Base-by-base conservation (phyloP, 2,329 filamentous ascomycete genomes). In the Paecilomyces dactylethromorphus region DNA sequence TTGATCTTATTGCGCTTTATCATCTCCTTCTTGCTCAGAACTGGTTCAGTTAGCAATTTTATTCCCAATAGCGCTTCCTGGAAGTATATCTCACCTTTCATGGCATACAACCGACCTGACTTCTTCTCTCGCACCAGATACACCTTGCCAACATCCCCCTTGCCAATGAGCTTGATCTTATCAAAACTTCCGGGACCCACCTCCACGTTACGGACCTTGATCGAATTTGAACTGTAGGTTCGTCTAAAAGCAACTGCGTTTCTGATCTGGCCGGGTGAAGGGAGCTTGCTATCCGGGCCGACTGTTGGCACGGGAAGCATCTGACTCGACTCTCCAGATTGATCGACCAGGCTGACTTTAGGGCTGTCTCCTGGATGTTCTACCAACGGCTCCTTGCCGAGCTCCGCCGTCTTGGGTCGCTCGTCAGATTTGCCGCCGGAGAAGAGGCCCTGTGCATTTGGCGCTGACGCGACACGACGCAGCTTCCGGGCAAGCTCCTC, bases 1-100 rank as follows among this genome's bases (percentile, higher is more conserved):
- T 99, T 99, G 79, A 99, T 99, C 84, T 99, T 99, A 82, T 99
- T 99, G 59, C 94, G 89, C 81, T 99, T 99, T 77, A 99, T 99
- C 94, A 99, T 99, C 77, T 99, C 94, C 81, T 97, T 97, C 79
- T 99, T 99, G 83, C 92, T 97, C 76, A 99, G 74, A 5, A 99
- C 94, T 97, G 71, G 15, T 53, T 56, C 56, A 57, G 74, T 83
- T 67, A 82, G 77, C 67, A 53, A 62, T 35, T 24, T 33, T 22
- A 21, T 7, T 24, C 33, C 12, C 29, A 57, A 74, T n/a, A 7
- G 21, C 39, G 15, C n/a, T 45, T n/a, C 8, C 15, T 18, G 8
- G 7, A 45, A 45, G 39, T 10, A 6, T 33, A 15, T 21, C 82
- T 66, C 74, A 97, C 93, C 93, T 79, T 99, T 99, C 94, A 99